Base-by-base conservation (phyloP, 2,329 filamentous ascomycete species). In the Macrophomina pseudophaseolina region DNA sequence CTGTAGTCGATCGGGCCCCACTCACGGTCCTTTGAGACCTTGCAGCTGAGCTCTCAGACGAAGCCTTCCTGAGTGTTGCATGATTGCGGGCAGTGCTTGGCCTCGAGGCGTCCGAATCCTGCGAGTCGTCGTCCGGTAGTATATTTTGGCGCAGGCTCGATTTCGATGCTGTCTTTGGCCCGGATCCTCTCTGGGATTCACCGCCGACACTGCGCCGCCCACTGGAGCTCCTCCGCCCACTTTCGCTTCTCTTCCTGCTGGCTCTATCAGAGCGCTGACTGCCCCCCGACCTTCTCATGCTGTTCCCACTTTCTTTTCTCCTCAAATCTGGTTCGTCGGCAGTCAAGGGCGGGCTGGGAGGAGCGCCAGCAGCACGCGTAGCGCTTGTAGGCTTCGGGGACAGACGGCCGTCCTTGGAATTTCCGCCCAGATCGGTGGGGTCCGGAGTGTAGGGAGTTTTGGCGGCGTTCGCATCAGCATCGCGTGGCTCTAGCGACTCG, bases 401-500 rank as follows among this genome's bases (percentile, higher is more conserved):
- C 66, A 67, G 49, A 63, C 68, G 33, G 71, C 70, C 65, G 70
- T 77, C n/a, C 69, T 70, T 44, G 74, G 73, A 67, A 30, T 75
- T 73, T 23, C 72, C 70, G 44, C 76, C 77, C 40, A 78, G 67
- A 53, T 83, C 81, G 63, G 81, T 82, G 11, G 79, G 71, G 48
- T 82, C 80, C 12, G 81, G 80, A 5, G 76, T 72, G 72, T 78
- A 73, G 69, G 72, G 53, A n/a, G 53, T 30, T 12, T 56, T 65
- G 68, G 72, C 66, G 67, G 74, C 70, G 59, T 71, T 76, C 30
- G 74, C 69, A 62, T 74, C 76, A 16, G 79, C 76, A 42, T 81
- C 80, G 62, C 77, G 83, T 74, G 87, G 89, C 70, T 87, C 85
- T 64, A 97, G 87, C 52, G 88, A 87, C 80, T 97, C 94, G 78